phyloP scores from a whole-genome alignment of 345 rosid species.

The Heritiera fomes region DNA sequence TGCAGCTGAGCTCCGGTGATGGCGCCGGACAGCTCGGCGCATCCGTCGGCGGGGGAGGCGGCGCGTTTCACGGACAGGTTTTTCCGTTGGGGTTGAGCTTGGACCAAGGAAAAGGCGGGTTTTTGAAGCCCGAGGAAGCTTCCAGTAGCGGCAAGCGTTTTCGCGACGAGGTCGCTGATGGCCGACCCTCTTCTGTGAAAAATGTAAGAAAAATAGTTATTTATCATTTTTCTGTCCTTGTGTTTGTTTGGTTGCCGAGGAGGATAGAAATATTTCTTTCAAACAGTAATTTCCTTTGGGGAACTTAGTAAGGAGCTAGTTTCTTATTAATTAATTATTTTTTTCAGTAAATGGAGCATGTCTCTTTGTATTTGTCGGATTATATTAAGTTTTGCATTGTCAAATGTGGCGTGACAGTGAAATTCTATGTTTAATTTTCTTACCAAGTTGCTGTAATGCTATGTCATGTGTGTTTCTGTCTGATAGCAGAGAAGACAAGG shows the following conservation, averaged over 20 bases:
- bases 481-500: constrained; percentile 6
- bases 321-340: neutral
- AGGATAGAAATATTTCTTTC: constrained; percentile 6
- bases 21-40: constrained; percentile 56
- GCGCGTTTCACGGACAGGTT: constrained; percentile 66
- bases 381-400: neutral
- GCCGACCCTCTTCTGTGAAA: constrained; percentile 61
- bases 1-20: constrained; percentile 82
- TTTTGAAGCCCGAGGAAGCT: constrained; percentile 72
- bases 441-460: neutral
- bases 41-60: constrained; percentile 41
- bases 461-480: constrained; percentile 19
- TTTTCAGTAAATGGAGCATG: neutral
- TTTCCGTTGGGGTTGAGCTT: constrained; percentile 88
- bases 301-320: neutral
- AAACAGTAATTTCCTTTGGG: neutral
- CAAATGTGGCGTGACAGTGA: constrained; percentile 11
- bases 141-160: constrained; percentile 81
- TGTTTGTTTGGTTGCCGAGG: constrained; percentile 23
- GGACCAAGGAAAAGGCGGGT: constrained; percentile 86
- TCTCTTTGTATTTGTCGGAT: constrained; percentile 13
- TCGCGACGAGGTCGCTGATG: constrained; percentile 67
- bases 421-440: constrained; percentile 9
- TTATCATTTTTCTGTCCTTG: neutral
- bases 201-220: constrained; percentile 50